Evolutionary conservation across 2,329 filamentous ascomycete genomes (phyloP).

Genomic region (Cercospora sesami): DNA sequence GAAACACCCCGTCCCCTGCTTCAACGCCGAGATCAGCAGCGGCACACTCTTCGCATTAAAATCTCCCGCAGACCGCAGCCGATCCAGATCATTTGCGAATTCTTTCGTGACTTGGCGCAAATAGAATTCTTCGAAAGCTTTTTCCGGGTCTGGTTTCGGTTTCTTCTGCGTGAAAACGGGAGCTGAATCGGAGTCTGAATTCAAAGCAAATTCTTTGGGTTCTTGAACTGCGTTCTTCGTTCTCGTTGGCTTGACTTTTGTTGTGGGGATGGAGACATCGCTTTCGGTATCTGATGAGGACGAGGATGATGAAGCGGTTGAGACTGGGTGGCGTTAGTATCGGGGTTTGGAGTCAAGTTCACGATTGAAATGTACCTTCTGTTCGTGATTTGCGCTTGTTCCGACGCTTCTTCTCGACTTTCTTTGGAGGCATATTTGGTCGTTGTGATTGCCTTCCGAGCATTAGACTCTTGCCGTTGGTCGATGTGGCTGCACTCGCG

Average conservation of each 20-base stretch:
- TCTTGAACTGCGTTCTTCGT: neutral
- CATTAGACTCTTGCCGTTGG: neutral
- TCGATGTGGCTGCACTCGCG: neutral
- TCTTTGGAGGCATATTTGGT: constrained; percentile 26
- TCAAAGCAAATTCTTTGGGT: neutral
- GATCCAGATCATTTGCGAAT: constrained; percentile 72
- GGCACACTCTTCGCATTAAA: constrained; percentile 65
- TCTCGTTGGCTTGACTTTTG: neutral
- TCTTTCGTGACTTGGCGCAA: constrained; percentile 68
- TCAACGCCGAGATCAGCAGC: constrained; percentile 66
- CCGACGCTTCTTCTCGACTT: constrained; percentile 28
- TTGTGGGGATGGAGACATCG: constrained; percentile 8
- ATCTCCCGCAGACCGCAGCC: constrained; percentile 67
- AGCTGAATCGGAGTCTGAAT: neutral
- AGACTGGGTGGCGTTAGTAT: constrained; percentile 17
- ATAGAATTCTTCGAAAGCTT: constrained; percentile 64
- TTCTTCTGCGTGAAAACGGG: constrained; percentile 16
- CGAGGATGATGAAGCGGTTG: constrained; percentile 23
- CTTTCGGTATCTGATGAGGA: constrained; percentile 27
- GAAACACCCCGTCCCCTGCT: constrained; percentile 67
- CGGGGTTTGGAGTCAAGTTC: too few relatives aligned
- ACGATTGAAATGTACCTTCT: constrained; percentile 23
- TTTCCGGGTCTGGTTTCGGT: constrained; percentile 24
- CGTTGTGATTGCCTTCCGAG: neutral
- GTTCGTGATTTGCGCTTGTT: constrained; percentile 32